Percentiles rank a stretch among this genome's conserved stretches.
phyloP scores from a whole-genome alignment of 2,329 filamentous ascomycete species.

The Aureobasidium sp. region DNA sequence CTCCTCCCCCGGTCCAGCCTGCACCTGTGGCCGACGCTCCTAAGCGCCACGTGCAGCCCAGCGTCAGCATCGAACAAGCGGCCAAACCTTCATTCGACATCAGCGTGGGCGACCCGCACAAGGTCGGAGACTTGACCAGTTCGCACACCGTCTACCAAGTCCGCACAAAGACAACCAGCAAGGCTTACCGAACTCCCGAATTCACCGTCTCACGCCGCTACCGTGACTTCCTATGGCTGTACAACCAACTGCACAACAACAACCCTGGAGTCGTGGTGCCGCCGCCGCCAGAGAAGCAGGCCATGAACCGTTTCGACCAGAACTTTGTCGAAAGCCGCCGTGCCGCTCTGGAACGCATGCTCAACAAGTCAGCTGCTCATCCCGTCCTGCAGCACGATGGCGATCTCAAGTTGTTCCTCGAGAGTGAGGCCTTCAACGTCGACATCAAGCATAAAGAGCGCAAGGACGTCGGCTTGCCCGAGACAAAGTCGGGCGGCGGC shows the following conservation, averaged over 20 bases:
- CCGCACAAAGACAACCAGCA: slow-evolving; percentile 89
- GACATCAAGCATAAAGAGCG: slow-evolving; percentile 98
- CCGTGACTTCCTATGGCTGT: slow-evolving; percentile 95
- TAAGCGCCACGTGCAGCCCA: slow-evolving; percentile 58
- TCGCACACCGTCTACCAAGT: slow-evolving; percentile 98
- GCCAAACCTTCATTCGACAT: slow-evolving; percentile 89
- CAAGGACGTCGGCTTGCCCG: slow-evolving; percentile 57
- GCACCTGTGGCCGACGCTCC: slow-evolving; percentile 35
- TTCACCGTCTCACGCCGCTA: slow-evolving; percentile 93
- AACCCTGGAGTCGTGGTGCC: slow-evolving; percentile 93
- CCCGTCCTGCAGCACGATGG: slow-evolving; percentile 85
- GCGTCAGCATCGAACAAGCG: slow-evolving; percentile 86
- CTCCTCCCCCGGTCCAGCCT: slow-evolving; percentile 57
- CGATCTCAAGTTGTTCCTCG: slow-evolving; percentile 91
- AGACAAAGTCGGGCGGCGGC: slow-evolving; percentile 65
- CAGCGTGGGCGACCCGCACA: slow-evolving; percentile 90
- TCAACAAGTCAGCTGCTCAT: slow-evolving; percentile 90
- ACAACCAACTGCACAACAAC: slow-evolving; percentile 87
- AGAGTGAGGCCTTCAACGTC: slow-evolving; percentile 91
- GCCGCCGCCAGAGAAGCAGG: slow-evolving; percentile 95
- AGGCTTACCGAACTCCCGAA: slow-evolving; percentile 86
- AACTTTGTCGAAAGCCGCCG: slow-evolving; percentile 93
- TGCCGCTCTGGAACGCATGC: slow-evolving; percentile 90
- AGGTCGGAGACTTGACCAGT: slow-evolving; percentile 92
- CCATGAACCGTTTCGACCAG: slow-evolving; percentile 88